Evolutionary conservation across 805 yeast genomes (phyloP), one percentile per base, ranked within the genome.

Genomic region (Diddensiella transvaalensis): DNA sequence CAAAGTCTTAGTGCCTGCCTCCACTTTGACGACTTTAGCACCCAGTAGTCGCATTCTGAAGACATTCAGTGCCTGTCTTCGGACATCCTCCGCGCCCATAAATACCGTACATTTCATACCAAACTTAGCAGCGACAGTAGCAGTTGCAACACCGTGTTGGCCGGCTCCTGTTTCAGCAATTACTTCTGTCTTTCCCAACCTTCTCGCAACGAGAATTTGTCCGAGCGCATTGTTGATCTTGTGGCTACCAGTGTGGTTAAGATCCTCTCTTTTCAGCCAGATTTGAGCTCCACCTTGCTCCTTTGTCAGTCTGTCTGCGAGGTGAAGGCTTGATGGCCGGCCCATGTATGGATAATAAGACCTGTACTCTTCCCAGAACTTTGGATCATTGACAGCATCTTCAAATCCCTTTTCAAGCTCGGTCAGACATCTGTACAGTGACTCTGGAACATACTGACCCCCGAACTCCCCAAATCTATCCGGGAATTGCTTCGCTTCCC

Each of bases 61-160:
- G 35, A 93, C 99, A 63, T 93, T 93, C 57, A 93, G 76, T 11
- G 99, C 97, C 76, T 93, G 99, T 71, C 99, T 87, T 68, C 96
- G 85, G 39, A 87, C 96, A 72, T 93, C 99, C 71, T 93, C 99
- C 40, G 98, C 98, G 54, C 99, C 99, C 99, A 93, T 93, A 64
- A 80, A 91, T 30, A 93, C 95, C 13, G 87, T 87, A 74, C 99
- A 93, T 65, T 85, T 79, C 69, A 93, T 68, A 45, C 99, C 99
- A 60, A 93, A 71, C 55, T 72, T 73, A 38, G 77, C 77, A 22
- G 74, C 74, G 2, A 68, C 74, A 21, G 77, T 73, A n/a, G 77
- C 77, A 21, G 77, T 71, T 23, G 78, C 77, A 22, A 73, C 78
- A 47, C 77, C 77, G 58, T 73, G 77, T 65, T 73, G 77, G 17